Evolutionary conservation across 176 grass and related monocot species (phyloP).

Genomic region (Avena atlantica): DNA sequence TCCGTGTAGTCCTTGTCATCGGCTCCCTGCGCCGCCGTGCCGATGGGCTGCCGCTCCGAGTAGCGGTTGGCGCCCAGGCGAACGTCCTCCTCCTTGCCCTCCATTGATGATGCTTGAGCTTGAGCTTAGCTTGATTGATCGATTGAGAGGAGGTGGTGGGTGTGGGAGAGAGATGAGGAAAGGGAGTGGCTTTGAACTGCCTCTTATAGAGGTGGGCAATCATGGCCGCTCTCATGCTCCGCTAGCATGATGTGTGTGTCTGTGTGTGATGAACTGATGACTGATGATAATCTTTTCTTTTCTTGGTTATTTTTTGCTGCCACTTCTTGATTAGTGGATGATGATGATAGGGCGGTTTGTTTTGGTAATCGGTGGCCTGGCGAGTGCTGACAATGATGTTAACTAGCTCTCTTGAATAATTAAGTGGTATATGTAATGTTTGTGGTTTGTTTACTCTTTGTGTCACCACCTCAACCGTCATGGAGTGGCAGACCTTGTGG

Average conservation of each 20-base stretch:
- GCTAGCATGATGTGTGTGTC: neutral
- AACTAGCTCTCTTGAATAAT: neutral
- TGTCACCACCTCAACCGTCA: neutral
- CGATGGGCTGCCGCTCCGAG: slow-evolving; percentile 81
- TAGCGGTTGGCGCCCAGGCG: slow-evolving; percentile 74
- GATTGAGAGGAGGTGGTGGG: neutral
- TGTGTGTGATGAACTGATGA: neutral
- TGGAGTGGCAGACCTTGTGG: neutral
- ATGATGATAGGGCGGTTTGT: slow-evolving; percentile 26
- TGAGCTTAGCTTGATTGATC: neutral
- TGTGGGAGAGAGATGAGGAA: slow-evolving; percentile 1
- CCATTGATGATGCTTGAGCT: slow-evolving; percentile 38
- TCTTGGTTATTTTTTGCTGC: neutral
- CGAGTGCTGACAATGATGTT: slow-evolving; percentile 5
- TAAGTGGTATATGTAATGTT: neutral
- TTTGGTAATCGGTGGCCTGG: slow-evolving; percentile 37
- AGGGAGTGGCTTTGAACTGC: neutral
- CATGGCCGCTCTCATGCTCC: neutral
- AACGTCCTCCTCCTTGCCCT: slow-evolving; percentile 87
- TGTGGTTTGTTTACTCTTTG: too few species aligned
- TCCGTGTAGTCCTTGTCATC: slow-evolving; percentile 92
- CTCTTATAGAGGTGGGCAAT: slow-evolving; percentile 34
- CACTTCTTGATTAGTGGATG: slow-evolving; percentile 23
- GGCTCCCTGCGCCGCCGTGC: slow-evolving; percentile 72
- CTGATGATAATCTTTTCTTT: neutral